These are phyloP conservation scores for Sistotremastrum niveocremeum DNA, from an alignment of 768 basidiomycete genomes.

Conservation along the genomic window DNA sequence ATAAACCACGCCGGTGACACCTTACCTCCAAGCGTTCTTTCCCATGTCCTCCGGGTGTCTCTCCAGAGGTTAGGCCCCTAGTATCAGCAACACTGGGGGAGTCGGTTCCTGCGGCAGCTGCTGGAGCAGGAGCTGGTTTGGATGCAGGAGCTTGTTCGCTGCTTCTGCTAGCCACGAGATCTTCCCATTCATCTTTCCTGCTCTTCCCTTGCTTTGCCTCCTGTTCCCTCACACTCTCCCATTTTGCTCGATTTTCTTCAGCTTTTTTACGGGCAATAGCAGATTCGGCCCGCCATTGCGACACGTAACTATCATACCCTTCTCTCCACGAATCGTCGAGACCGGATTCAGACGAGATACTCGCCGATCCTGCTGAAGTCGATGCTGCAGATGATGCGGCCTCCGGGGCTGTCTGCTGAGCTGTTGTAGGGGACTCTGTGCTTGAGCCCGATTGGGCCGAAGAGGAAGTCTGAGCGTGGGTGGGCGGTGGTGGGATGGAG, in stretches of 20 bases:
- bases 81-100: constrained; percentile 27
- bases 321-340: too few species aligned
- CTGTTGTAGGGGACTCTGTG: too few species aligned
- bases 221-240: constrained; percentile 51
- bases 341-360: too few species aligned
- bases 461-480: too few species aligned
- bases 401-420: too few species aligned
- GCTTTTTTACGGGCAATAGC: constrained; percentile 63
- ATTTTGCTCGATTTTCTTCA: constrained; percentile 55
- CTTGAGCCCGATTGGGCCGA: too few species aligned
- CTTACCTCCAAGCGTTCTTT: constrained; percentile 15
- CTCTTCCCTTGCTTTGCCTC: constrained; percentile 23
- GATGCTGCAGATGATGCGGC: too few species aligned
- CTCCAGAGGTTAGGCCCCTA: constrained; percentile 27
- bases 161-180: constrained; percentile 10
- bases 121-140: not conserved
- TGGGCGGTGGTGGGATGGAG: too few species aligned
- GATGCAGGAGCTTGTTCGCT: constrained; percentile 6
- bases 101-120: constrained; percentile 10
- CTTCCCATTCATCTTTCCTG: constrained; percentile 9
- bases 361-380: too few species aligned
- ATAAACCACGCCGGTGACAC: constrained; percentile 7
- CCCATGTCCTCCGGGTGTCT: constrained; percentile 13
- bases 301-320: constrained; percentile 16
- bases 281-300: constrained; percentile 58